Conservation (phyloP, 352 stramenopile species). For the Aphanomyces euteiches region DNA sequence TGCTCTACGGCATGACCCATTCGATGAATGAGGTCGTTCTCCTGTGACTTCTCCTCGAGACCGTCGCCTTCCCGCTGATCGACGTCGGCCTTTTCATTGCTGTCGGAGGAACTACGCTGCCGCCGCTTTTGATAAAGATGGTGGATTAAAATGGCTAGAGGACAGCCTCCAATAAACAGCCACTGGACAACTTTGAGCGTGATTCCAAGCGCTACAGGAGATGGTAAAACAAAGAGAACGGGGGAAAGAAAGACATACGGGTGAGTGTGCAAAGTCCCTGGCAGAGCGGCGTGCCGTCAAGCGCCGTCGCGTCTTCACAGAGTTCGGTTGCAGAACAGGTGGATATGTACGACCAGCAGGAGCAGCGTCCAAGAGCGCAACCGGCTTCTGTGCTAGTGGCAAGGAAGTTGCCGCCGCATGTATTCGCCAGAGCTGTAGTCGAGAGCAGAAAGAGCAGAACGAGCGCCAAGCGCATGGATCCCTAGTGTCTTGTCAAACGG, state of each 20-base stretch:
- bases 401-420: constrained; percentile 4
- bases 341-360: constrained; percentile 4
- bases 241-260: neutral
- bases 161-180: neutral
- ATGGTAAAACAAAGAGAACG: neutral
- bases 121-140: neutral
- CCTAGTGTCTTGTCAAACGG: no score
- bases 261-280: neutral
- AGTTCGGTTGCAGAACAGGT: no score
- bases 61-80: constrained; percentile 6
- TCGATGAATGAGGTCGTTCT: neutral
- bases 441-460: no score
- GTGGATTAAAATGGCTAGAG: neutral
- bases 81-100: constrained; percentile 1
- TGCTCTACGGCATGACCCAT: neutral
- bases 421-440: neutral
- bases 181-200: neutral
- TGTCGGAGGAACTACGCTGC: neutral
- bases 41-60: neutral
- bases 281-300: neutral
- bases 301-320: neutral
- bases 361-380: neutral
- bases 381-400: neutral
- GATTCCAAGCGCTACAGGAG: neutral
- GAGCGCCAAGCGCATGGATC: no score